Base-by-base conservation (phyloP, 2,329 filamentous ascomycete species). In the Neurospora crassa region DNA sequence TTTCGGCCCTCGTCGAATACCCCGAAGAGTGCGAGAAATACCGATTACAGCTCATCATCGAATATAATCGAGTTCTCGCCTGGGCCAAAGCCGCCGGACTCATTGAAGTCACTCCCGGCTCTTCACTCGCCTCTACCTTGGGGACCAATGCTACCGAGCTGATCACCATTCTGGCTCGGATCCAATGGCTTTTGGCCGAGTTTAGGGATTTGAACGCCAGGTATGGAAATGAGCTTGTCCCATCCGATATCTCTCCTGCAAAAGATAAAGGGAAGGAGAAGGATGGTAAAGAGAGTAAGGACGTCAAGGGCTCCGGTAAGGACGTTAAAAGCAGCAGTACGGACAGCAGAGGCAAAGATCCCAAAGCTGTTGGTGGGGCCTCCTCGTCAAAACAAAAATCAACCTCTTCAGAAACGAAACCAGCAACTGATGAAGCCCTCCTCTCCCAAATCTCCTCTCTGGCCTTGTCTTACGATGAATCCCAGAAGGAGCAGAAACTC, bases 11-110 rank as follows among this genome's bases (percentile, higher is more conserved):
- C 18, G 75, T 77, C 12, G 76, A 77, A 6, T 76, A 76, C 75
- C 76, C 76, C 14, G 67, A 74, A 20, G 75, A 76, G 5, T 76
- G 72, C 16, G 75, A 76, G 47, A 75, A 75, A 45, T 75, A 76
- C 70, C 67, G 75, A 34, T 68, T 77, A n/a, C 75, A 77, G 40
- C 74, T 77, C 11, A 73, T 77, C 34, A 76, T 77, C 40, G 76
- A 77, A 67, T 77, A 77, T 70, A 76, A 77, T 63, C 73, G 76
- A 5, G 73, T 77, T 10, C 69, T 77, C 1, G 76, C 76, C 16
- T 77, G 73, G 73, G 76, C 75, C 6, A 76, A 77, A 63, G 75
- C 76, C 5, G 76, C 72, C 10, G 76, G 76, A 2, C 68, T 77
- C 3, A 69, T 77, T 12, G 75, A 45, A 45, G 18, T 45, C 3